Base-by-base conservation (phyloP, 306 rosid genomes). In the Malus fusca region DNA sequence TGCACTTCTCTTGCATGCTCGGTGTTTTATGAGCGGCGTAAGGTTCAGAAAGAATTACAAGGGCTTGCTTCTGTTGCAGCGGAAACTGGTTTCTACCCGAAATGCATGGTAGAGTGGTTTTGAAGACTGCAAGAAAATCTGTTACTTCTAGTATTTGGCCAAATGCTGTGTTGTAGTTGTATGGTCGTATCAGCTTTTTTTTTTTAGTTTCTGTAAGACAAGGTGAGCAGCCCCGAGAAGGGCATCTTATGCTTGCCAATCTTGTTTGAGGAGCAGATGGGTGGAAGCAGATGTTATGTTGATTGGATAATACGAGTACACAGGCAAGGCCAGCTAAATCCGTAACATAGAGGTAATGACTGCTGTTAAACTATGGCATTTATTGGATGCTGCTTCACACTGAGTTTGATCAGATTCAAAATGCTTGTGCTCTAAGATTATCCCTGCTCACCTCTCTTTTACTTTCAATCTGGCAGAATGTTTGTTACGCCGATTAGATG, bases 151-250 rank as follows among this genome's bases (percentile, higher is more conserved):
- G 43, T 37, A 1, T 37, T 37, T 37, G 43, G 43, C 43, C 43
- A 37, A 37, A 37, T 1, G 43, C 43, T 8, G 11, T 8, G 43
- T 8, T 37, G 43, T 37, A 8, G 43, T 37, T 37, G 43, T 37
- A 37, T 37, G 11, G 43, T 37, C 43, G 11, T 37, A 37, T 37
- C 11, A 37, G 43, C 37, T 37, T 37, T 8, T 37, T 37, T 37
- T 3, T 37, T 8, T 37, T 37, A 37, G 9, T 37, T 37, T 37
- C 37, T 84, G 97, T 92, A 82, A 89, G 99, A 87, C 99, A 92
- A 89, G 97, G 99, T 10, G 97, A 95, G 81, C 97, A 95, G 48
- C 97, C 97, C 67, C 88, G 87, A 77, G 99, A 95, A 85, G 97
- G 99, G 58, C 83, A 84, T 85, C 96, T 95, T 63, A 78, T 92